Percentiles rank a stretch among this genome's conserved stretches.
Conservation (phyloP, 2,329 filamentous ascomycete species). For the Colletotrichum ledebouriae region DNA sequence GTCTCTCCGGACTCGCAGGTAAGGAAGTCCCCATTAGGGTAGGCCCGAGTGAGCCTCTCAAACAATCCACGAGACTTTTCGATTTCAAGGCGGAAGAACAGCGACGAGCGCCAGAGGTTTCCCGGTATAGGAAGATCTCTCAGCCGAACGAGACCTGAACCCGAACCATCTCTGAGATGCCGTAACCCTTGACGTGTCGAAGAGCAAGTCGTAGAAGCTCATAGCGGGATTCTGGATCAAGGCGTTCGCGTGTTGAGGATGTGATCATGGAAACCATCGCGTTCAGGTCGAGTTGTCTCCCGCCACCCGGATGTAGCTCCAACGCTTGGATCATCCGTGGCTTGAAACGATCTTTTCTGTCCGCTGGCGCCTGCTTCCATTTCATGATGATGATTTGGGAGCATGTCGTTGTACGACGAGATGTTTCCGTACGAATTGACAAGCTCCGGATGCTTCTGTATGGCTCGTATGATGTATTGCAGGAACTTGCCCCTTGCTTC, state of each 20-base stretch:
- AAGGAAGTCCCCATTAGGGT: neutral
- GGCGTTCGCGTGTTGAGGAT: neutral
- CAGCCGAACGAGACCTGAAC: neutral
- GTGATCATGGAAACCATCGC: neutral
- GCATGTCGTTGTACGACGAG: neutral
- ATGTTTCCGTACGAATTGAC: neutral
- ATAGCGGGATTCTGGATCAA: neutral
- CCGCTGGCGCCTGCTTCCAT: constrained; percentile 4
- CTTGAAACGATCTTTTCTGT: neutral
- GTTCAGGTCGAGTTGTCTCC: neutral
- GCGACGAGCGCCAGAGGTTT: neutral
- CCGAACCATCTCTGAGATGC: constrained; percentile 2
- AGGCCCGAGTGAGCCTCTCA: constrained; percentile 1
- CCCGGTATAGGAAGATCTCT: neutral
- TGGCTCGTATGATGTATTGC: constrained; percentile 24
- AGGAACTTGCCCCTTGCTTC: constrained; percentile 43
- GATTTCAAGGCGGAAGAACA: neutral
- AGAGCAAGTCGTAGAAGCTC: neutral
- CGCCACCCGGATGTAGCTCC: neutral
- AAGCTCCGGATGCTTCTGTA: neutral
- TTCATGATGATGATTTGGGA: neutral
- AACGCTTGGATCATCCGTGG: neutral
- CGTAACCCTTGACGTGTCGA: neutral
- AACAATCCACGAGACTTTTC: neutral
- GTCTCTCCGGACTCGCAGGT: neutral